phyloP scores from a whole-genome alignment of 345 rosid species.

The Pseudoturritis turrita region DNA sequence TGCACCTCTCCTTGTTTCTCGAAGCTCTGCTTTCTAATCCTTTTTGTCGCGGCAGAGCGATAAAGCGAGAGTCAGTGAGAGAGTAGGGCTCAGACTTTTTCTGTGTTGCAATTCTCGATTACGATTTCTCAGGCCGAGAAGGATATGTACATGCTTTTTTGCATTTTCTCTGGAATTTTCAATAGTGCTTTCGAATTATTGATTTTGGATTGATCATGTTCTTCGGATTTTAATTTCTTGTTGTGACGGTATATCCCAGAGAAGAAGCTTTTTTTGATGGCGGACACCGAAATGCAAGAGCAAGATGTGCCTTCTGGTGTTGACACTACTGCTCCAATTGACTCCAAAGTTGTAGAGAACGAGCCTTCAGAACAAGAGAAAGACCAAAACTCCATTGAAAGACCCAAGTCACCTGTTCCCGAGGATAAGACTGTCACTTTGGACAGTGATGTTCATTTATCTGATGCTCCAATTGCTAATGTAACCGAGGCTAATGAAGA shows the following conservation, averaged over 20 bases:
- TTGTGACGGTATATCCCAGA: not conserved
- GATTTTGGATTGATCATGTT: not conserved
- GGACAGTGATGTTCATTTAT: constrained; percentile 39
- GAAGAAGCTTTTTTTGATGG: constrained; percentile 33
- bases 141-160: not conserved
- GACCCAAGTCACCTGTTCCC: constrained; percentile 11
- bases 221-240: not conserved
- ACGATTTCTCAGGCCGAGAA: not conserved
- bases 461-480: constrained; percentile 22
- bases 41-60: not conserved
- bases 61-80: not conserved
- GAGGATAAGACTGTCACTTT: constrained; percentile 39
- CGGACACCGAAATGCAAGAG: constrained; percentile 49
- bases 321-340: constrained; percentile 19
- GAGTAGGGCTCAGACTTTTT: not conserved
- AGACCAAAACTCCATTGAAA: constrained; percentile 27
- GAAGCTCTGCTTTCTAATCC: not conserved
- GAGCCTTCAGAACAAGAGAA: constrained; percentile 19
- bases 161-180: not conserved
- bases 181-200: not conserved
- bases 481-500: constrained; percentile 9
- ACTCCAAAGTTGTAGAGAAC: constrained; percentile 27
- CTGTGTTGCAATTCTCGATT: not conserved
- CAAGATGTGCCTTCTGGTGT: constrained; percentile 30
- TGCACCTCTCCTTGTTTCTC: not conserved